phyloP scores from a whole-genome alignment of 2,329 filamentous ascomycete species.

The Penicillium glabrum region DNA sequence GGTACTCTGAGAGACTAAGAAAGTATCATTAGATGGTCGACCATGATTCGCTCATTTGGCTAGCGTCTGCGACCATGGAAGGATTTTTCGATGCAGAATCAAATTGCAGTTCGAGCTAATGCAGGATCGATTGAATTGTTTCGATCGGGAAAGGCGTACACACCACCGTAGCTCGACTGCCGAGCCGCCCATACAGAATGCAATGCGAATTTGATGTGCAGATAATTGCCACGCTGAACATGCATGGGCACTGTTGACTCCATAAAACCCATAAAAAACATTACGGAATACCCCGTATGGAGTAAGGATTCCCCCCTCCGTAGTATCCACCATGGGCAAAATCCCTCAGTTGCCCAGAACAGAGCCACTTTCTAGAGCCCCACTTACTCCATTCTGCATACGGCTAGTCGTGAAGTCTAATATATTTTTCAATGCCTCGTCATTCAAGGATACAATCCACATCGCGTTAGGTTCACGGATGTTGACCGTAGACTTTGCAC shows the following conservation, averaged over 20 bases:
- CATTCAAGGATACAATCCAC: background rate
- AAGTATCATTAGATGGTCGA: background rate
- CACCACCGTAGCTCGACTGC: background rate
- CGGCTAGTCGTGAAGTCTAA: slow-evolving; percentile 14
- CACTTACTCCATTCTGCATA: slow-evolving; percentile 1
- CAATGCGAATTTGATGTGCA: background rate
- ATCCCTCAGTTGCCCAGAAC: slow-evolving; percentile 12
- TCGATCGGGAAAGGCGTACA: background rate
- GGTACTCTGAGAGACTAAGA: slow-evolving; percentile 3
- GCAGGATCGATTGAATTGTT: background rate
- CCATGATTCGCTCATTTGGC: background rate
- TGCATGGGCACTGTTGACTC: background rate
- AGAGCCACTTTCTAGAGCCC: background rate
- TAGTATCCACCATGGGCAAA: slow-evolving; percentile 13
- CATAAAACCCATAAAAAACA: background rate
- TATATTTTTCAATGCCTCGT: slow-evolving; percentile 1
- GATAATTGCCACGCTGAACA: slow-evolving; percentile 11
- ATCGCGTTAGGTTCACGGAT: slow-evolving; percentile 4
- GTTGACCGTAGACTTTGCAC: slow-evolving; percentile 1
- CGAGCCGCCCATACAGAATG: background rate
- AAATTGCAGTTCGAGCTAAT: background rate
- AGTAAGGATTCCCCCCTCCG: slow-evolving; percentile 17
- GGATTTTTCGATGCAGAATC: background rate
- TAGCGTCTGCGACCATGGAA: background rate
- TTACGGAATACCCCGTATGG: slow-evolving; percentile 10